Base-by-base conservation (phyloP, 192 early-diverging fungal species). In the Thamnidium elegans region DNA sequence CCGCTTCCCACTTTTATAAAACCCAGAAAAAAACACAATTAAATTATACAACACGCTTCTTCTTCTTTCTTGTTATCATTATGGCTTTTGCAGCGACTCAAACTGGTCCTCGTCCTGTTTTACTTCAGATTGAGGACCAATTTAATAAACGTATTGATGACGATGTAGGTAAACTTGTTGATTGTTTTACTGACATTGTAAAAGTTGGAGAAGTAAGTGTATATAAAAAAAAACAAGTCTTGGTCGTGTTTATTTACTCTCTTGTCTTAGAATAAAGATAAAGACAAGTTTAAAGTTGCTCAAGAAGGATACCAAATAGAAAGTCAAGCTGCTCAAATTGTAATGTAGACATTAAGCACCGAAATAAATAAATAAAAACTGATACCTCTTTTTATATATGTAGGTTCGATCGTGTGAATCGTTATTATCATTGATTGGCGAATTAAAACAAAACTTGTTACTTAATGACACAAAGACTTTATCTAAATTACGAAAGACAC, bases 281-380 rank as follows among this genome's bases (percentile, higher is more conserved):
- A 83, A 59, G 81, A 83, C 55, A 83, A 80, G 56, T 83, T 80
- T 56, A 80, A 80, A 50, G 74, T 80, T 2, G 72, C 81, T 7
- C 81, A 83, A 47, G 81, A 83, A 68, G 79, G 79, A 15, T 83
- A 83, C 50, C 81, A 83, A 55, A 78, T 83, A 47, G 79, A 83
- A 58, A 79, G 77, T 19, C 67, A 79, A 9, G 77, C 81, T 10
- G 71, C 79, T 14, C 79, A 83, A 51, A 83, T 83, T 48, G 81
- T 83, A 50, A 68, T 30, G 7, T 30, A 30, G 66, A 0, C 39
- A 9, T 8, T 7, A 23, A 31, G 43, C 31, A 15, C 3, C 9
- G 3, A 8, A 53, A 19, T n/a, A n/a, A 17, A 26, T 31, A 32
- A 1, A 30, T 3, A 4, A 55, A n/a, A 46, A 23, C 4, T 17